Evolutionary conservation across 164 flowering plant genomes (phyloP), one percentile per base, ranked within the genome.

Genomic region (Euptelea pleiosperma): DNA sequence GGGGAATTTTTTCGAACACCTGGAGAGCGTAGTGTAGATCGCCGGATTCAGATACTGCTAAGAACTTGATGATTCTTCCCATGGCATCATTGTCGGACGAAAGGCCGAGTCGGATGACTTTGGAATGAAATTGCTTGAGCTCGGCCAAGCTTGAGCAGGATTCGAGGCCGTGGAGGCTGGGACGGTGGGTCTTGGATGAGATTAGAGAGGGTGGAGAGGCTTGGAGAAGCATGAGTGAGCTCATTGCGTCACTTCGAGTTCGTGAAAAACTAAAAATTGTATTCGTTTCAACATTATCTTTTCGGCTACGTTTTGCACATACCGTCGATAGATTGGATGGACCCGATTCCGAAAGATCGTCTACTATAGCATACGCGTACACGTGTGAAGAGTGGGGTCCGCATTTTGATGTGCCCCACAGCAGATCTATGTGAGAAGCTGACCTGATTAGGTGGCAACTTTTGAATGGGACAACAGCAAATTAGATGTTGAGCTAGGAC

Each of bases 31-130:
- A 60, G 28, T 60, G 28, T 19, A 48, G 6, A 15, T 60, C 45
- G 3, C 55, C 63, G 0, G 55, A 16, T 37, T 60, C 15, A 10
- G 55, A 49, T 3, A 49, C 18, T 15, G 63, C 46, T 19, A 55
- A 60, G 36, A 60, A 60, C 43, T 60, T 60, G 9, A 60, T 26
- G 36, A 60, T 15, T 25, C 63, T 22, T 11, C 63, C 63, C 26
- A 60, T 60, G 5, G 55, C 47, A 33, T 60, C 55, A 18, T 60
- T 60, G 36, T 60, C 63, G 10, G 53, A 8, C 12, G 46, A 25
- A 6, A 60, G 55, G 8, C 63, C 55, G 10, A 37, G 29, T 1
- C 31, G 28, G 18, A 49, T 60, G 47, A 48, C 16, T 29, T 60
- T 50, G 2, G 47, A 48, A 15, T 60, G 63, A 5, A 37, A 60